Evolutionary conservation across 805 yeast species (phyloP), one percentile per base, ranked within the genome.

Genomic region (Ogataea pignaliae): DNA sequence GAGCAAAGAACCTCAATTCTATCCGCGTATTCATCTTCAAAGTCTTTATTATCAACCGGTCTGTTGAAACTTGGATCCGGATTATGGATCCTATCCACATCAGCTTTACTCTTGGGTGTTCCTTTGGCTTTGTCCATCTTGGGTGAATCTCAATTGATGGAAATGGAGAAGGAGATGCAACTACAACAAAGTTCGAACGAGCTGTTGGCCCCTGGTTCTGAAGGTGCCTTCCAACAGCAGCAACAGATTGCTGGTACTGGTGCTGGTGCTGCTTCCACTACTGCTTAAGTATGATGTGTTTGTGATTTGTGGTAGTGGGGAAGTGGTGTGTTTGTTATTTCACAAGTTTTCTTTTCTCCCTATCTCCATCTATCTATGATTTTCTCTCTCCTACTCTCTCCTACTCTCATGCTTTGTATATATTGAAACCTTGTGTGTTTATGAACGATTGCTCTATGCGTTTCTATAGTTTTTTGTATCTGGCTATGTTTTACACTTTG

Each of bases 81-180:
- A 34, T 74, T 90, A 54, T 93, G 98, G 98, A 76, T 85, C 48
- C 52, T 88, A 45, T 81, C 97, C 11, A 83, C 98, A 11, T 78
- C 93, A 35, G 81, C 87, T 35, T 71, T 93, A 57, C 76, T 93
- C 50, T 72, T 93, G 57, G 97, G 97, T 64, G 95, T 89, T 38
- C 99, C 99, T 52, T 76, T 88, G 56, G 83, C 96, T 9, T 73
- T 93, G 57, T 84, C 96, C 42, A 86, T 93, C 56, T 75, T 93
- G 58, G 82, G 89, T 48, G 97, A 91, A 72, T 95, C 89, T 64
- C 97, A 91, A 72, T 78, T 90, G 65, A 81, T 83, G 63, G 97
- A 90, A 71, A 78, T 88, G 83, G 97, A 90, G 73, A 88, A 86
- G 72, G 93, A 89, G 63, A 82, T 88, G 76, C 80, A 84, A 46